phyloP scores from a whole-genome alignment of 2,329 filamentous ascomycete species.

The Pseudocercospora fuligena region DNA sequence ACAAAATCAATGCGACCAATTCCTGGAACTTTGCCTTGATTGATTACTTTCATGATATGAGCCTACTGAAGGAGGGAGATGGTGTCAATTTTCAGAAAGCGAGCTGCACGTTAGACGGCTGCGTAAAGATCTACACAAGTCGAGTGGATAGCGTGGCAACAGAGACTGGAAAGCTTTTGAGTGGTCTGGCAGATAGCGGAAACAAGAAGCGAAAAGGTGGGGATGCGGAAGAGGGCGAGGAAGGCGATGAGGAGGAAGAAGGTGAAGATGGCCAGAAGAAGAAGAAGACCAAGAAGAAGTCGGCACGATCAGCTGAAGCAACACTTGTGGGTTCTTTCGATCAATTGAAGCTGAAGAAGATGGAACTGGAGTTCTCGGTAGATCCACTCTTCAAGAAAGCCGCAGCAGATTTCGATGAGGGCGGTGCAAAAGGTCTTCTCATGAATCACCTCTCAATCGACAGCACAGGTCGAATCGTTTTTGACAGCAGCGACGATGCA shows the following conservation, averaged over 20 bases:
- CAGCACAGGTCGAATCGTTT: constrained; percentile 87
- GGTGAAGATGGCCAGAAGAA: constrained; percentile 58
- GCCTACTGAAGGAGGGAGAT: constrained; percentile 90
- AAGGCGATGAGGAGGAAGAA: constrained; percentile 67
- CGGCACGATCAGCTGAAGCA: constrained; percentile 79
- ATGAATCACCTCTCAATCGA: constrained; percentile 98
- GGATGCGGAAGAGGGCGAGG: constrained; percentile 68
- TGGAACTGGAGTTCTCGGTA: constrained; percentile 94
- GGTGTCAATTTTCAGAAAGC: constrained; percentile 98
- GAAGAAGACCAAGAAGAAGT: constrained; percentile 71
- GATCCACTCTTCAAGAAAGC: constrained; percentile 99
- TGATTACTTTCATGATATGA: constrained; percentile 99
- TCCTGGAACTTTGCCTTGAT: constrained; percentile 99
- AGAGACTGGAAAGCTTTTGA: constrained; percentile 92
- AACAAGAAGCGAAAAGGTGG: constrained; percentile 54
- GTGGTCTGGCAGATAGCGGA: constrained; percentile 86
- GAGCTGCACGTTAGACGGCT: constrained; percentile 95
- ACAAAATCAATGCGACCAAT: constrained; percentile 93
- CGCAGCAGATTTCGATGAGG: constrained; percentile 97
- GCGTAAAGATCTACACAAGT: constrained; percentile 99
- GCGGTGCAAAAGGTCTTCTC: constrained; percentile 90
- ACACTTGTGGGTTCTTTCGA: constrained; percentile 89
- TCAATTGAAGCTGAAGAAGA: constrained; percentile 91
- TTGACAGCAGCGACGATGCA: constrained; percentile 93
- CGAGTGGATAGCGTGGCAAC: constrained; percentile 97